Base-by-base conservation (phyloP, 108 stramenopile genomes). In the Cylindrotheca closterium region DNA sequence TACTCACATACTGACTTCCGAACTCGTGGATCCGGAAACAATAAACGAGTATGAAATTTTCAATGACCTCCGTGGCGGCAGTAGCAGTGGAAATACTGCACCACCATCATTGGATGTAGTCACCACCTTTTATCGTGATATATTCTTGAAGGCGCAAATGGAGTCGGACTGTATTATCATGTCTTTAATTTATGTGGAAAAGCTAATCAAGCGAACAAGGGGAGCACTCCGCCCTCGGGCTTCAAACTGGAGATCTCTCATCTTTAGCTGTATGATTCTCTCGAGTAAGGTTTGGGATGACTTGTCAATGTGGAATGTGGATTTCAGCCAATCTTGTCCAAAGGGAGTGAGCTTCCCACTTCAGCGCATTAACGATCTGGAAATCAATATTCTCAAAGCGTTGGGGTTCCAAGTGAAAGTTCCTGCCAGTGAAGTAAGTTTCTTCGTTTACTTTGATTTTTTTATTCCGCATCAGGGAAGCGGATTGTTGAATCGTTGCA, bases 281-380 rank as follows among this genome's bases (percentile, higher is more conserved):
- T 73, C 94, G 0, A 86, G 84, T 53, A 98, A 98, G 67, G 98
- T 98, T 1, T 98, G 98, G 96, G 98, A 98, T 56, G 98, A 98
- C 67, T 64, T 97, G 50, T 80, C 77, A 70, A 98, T 98, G 98
- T 96, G 95, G 95, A 97, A 97, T 74, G 77, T 74, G 22, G 97
- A 97, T 76, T 97, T 97, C 58, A 56, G 82, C 31, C 86, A 91
- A 60, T 71, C 84, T 42, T 87, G 84, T 52, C 89, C 89, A 30
- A 59, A 66, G 18, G 79, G 78, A 4, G 78, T 97, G 27, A 82
- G 60, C 62, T 98, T 97, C 51, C 75, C 83, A 19, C 66, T 98
- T 23, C 51, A 80, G 33, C 88, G 96, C 10, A 94, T 97, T 58
- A 98, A 98, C 76, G 81, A 91, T 55, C 73, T 97, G 55, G 98